Conservation (phyloP, 2,329 filamentous ascomycete species). For the Leptodontidium sp. region DNA sequence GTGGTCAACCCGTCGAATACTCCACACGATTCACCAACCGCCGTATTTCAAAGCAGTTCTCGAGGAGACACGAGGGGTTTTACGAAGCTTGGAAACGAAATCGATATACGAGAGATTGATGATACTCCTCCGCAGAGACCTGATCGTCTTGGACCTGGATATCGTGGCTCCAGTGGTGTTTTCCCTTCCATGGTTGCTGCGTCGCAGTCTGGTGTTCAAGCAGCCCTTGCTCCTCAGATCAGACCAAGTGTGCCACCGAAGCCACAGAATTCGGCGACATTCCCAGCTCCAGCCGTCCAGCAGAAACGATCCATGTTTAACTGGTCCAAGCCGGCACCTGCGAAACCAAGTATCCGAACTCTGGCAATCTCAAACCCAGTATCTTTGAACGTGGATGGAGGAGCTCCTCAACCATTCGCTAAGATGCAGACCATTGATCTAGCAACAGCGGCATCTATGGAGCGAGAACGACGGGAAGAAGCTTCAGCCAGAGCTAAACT, state of each 20-base stretch:
- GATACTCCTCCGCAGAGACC: constrained; percentile 18
- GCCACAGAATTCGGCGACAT: background rate
- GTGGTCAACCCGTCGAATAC: constrained; percentile 45
- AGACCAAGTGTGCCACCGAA: constrained; percentile 20
- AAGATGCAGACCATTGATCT: constrained; percentile 47
- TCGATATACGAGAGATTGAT: constrained; percentile 27
- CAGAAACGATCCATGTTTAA: constrained; percentile 42
- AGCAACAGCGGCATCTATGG: constrained; percentile 43
- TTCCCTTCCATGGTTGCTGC: constrained; percentile 37
- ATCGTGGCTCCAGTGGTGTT: constrained; percentile 42
- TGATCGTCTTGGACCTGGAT: constrained; percentile 35
- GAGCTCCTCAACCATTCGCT: constrained; percentile 36
- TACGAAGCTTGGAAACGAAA: constrained; percentile 37
- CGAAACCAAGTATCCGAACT: constrained; percentile 39
- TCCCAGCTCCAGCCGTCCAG: constrained; percentile 21
- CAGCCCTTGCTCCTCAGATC: constrained; percentile 35
- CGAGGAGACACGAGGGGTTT: constrained; percentile 37
- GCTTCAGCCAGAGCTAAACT: constrained; percentile 38
- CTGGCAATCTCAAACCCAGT: constrained; percentile 46
- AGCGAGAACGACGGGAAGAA: constrained; percentile 43
- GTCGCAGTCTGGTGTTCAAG: constrained; percentile 28
- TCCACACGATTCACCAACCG: constrained; percentile 38
- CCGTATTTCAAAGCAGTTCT: constrained; percentile 32
- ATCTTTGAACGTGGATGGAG: constrained; percentile 22
- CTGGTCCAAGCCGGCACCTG: constrained; percentile 35